These are phyloP conservation scores for Polyporus arcularius DNA, from an alignment of 768 basidiomycete species.

Conservation along the genomic window DNA sequence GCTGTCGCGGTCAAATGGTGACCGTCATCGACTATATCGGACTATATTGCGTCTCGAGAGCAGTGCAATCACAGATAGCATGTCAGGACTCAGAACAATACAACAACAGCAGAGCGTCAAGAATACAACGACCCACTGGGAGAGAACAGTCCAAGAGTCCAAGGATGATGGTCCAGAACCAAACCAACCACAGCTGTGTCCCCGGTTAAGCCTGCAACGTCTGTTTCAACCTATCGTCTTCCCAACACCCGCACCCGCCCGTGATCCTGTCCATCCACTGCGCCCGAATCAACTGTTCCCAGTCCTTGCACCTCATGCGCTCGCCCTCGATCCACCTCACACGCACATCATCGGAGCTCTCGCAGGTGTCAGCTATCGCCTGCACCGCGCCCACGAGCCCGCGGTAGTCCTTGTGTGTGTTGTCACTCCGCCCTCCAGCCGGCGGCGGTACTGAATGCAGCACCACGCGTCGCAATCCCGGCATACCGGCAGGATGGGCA, in stretches of 20 bases:
- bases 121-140: too few relatives aligned
- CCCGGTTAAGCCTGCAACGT: too few relatives aligned
- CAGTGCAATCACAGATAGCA: too few relatives aligned
- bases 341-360: not conserved
- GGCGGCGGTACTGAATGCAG: constrained; percentile 17
- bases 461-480: constrained; percentile 2
- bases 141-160: too few relatives aligned
- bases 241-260: constrained; percentile 14
- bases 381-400: constrained; percentile 8
- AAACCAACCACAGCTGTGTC: too few relatives aligned
- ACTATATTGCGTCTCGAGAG: too few relatives aligned
- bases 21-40: too few relatives aligned
- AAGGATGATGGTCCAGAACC: too few relatives aligned
- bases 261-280: constrained; percentile 17
- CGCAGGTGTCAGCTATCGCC: constrained; percentile 4
- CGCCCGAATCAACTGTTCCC: constrained; percentile 4
- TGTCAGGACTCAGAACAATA: too few relatives aligned
- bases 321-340: constrained; percentile 4
- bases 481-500: not conserved
- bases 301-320: constrained; percentile 3
- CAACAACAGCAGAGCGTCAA: too few relatives aligned
- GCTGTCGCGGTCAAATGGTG: too few relatives aligned
- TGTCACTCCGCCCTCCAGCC: not conserved
- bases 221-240: not conserved
- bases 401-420: constrained; percentile 8